Evolutionary conservation across 2,329 filamentous ascomycete species (phyloP), one percentile per base, ranked within the genome.

Genomic region (Colletotrichum abscissum): DNA sequence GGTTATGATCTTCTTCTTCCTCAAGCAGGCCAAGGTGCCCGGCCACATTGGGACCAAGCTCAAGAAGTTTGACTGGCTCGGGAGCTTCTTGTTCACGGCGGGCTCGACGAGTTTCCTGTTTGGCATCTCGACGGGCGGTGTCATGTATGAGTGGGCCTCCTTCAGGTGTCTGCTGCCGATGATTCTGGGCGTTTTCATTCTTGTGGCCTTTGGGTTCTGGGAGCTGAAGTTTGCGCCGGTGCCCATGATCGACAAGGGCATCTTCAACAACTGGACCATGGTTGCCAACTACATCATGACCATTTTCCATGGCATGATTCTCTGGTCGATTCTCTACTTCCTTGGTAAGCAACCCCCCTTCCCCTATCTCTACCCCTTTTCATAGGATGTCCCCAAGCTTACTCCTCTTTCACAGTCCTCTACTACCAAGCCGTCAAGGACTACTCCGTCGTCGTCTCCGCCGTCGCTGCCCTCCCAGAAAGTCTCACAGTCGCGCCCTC

Each of bases 401-500:
- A 63, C 30, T n/a, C 12, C 12, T 81, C 66, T 79, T 80, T 80
- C 1, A 5, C 58, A 77, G 76, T 80, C 16, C 80, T 88, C 1
- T 87, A 86, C 79, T 87, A 86, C 74, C 83, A 88, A 74, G 86
- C 80, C 16, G 88, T 90, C 59, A 87, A 90, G 76, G 84, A 85
- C 33, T 89, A 88, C 77, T 83, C 82, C 1, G 87, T 89, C 1
- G 84, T 91, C 65, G 82, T 87, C 28, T 84, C 88, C 0, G 89
- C 89, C 9, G 84, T 92, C 1, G 89, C 88, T 19, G 79, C 88
- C 33, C 88, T 92, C 63, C 90, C 90, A 0, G 85, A 90, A 74
- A 89, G 88, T 0, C 88, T 92, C 75, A 92, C 91, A 2, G 88
- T 93, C 11, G 91, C 91, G 0, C 90, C 92, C 0, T 87, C 89